Base-by-base conservation (phyloP, 176 grass and related monocot species). In the Juncus effusus region DNA sequence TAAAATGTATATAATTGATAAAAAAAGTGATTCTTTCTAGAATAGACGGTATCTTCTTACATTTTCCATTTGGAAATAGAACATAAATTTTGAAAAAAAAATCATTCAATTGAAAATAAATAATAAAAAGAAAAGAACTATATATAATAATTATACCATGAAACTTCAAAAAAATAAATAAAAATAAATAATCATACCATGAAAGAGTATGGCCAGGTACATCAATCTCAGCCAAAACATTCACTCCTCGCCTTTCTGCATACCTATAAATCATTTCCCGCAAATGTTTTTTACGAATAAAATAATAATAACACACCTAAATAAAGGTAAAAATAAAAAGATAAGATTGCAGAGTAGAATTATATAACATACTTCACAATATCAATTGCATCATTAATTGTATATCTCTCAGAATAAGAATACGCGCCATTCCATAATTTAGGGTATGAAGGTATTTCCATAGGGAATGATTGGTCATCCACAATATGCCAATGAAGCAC, bases 171-270 rank as follows among this genome's bases (percentile, higher is more conserved):
- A 0, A 70, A 69, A n/a, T n/a, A n/a, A 54, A 69, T 12, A 53
- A 51, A 69, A 38, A 55, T 12, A 69, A 38, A 55, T 12, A 28
- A 28, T 28, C 19, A 10, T 79, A 97, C 88, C 93, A 97, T 83
- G 93, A 97, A 10, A 42, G 70, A 74, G 85, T 76, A 81, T 97
- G 93, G 12, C 93, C 93, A 58, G 93, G 93, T 72, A 92, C 88
- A 92, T 97, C 93, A 72, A 97, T 88, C 80, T 97, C 93, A 51
- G 93, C 93, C 80, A 97, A 80, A 38, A 97, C 85, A 80, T 92
- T 97, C 64, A 97, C 75, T 65, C 93, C 93, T 76, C 79, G 37
- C 13, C 74, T 90, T 84, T 92, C 77, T 72, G 88, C 88, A 62
- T 97, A 97, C 60, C 93, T 97, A 76, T 72, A 73, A 83, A 78